A percentile compares a stretch with the other conserved stretches of the same genome.
These are phyloP conservation scores for Endocarpon pusillum DNA, from an alignment of 495 filamentous ascomycete genomes.

Conservation along the genomic window DNA sequence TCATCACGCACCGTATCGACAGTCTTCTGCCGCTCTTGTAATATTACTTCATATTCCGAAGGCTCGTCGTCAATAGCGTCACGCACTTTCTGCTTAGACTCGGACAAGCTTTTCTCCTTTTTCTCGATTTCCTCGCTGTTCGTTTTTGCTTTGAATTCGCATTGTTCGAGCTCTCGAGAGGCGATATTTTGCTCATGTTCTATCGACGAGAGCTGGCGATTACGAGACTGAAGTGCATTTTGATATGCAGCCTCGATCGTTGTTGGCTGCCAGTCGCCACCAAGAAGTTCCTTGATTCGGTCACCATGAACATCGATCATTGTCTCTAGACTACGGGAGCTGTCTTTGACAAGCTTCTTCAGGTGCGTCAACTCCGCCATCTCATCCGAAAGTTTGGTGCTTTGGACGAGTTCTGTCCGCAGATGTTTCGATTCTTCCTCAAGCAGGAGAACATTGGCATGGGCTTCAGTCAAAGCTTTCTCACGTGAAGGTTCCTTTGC, in stretches of 20 bases:
- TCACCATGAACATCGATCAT: constrained; percentile 58
- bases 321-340: constrained; percentile 52
- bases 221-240: constrained; percentile 35
- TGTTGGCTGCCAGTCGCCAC: constrained; percentile 45
- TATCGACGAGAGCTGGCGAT: constrained; percentile 34
- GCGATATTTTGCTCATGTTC: constrained; percentile 51
- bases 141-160: constrained; percentile 60
- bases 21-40: constrained; percentile 39
- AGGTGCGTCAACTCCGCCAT: constrained; percentile 63
- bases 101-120: constrained; percentile 44
- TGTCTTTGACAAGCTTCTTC: constrained; percentile 56
- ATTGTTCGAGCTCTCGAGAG: constrained; percentile 55
- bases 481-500: constrained; percentile 49
- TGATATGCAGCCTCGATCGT: constrained; percentile 60
- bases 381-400: constrained; percentile 58
- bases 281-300: constrained; percentile 45
- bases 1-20: constrained; percentile 47
- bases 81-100: constrained; percentile 31
- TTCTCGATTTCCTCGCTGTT: constrained; percentile 40
- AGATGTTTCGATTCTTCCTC: constrained; percentile 53
- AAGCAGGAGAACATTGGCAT: constrained; percentile 41
- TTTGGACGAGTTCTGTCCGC: constrained; percentile 59
- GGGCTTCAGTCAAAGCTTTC: constrained; percentile 41
- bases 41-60: constrained; percentile 30
- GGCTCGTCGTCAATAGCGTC: constrained; percentile 37